Conservation (phyloP, 1,284 basidiomycete species). For the Pholiota adiposa region DNA sequence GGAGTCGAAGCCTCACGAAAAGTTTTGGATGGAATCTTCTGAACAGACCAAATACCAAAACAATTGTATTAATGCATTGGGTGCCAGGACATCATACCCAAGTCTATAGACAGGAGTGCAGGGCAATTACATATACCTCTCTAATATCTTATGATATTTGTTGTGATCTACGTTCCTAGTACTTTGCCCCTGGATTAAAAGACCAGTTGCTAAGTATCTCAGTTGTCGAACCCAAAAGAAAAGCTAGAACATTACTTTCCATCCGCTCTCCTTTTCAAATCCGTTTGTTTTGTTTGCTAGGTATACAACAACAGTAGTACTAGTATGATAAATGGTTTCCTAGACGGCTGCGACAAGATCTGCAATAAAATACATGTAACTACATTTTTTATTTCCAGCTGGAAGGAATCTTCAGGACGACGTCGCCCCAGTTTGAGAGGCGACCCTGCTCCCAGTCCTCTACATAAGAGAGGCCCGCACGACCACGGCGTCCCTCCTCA, state of each 20-base stretch:
- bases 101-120: background rate
- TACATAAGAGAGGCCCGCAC: constrained; percentile 70
- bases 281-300: constrained; percentile 9
- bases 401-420: constrained; percentile 78
- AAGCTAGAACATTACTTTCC: background rate
- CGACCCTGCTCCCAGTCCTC: constrained; percentile 85
- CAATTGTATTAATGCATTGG: constrained; percentile 5
- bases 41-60: constrained; percentile 1
- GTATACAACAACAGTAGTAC: constrained; percentile 20
- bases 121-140: constrained; percentile 1
- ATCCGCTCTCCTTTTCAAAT: background rate
- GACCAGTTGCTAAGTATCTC: background rate
- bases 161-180: background rate
- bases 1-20: constrained; percentile 84
- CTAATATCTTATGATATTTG: constrained; percentile 6
- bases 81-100: background rate
- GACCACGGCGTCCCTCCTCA: constrained; percentile 65
- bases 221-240: background rate
- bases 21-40: constrained; percentile 69
- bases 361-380: constrained; percentile 6
- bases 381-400: constrained; percentile 64
- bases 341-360: constrained; percentile 12
- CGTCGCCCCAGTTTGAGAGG: constrained; percentile 74
- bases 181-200: background rate
- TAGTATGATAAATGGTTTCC: constrained; percentile 12